phyloP scores from a whole-genome alignment of 345 rosid species.

The Acer negundo region DNA sequence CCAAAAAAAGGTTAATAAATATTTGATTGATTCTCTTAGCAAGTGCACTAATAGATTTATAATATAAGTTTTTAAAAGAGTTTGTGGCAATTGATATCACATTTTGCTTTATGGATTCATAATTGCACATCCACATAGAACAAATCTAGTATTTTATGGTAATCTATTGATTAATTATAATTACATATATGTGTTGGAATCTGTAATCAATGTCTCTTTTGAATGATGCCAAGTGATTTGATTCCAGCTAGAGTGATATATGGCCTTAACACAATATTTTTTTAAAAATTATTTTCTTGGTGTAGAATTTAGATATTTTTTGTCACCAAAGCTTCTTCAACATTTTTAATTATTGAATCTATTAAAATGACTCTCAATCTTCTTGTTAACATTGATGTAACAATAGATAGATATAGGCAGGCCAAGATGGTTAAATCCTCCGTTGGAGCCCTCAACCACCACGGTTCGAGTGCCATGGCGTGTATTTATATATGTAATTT shows the following conservation, averaged over 20 bases:
- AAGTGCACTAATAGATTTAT: conserved; percentile 16
- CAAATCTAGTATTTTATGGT: conserved; percentile 14
- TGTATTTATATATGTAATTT: too few relatives aligned
- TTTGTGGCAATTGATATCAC: conserved; percentile 21
- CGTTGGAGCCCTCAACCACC: too few relatives aligned
- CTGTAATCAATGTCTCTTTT: conserved; percentile 11
- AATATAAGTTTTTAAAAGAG: not conserved
- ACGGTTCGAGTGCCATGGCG: too few relatives aligned
- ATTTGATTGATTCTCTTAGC: conserved; percentile 10
- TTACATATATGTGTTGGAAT: conserved; percentile 5
- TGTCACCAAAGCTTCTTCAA: not conserved
- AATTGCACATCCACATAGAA: conserved; percentile 16
- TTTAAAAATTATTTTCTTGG: not conserved
- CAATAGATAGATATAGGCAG: not conserved
- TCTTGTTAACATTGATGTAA: not conserved
- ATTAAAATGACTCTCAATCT: not conserved
- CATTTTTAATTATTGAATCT: not conserved
- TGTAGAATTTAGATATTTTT: not conserved
- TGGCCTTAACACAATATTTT: not conserved
- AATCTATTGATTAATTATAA: conserved; percentile 12
- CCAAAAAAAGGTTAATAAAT: not conserved
- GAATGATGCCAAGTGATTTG: conserved; percentile 12
- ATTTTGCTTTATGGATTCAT: conserved; percentile 26
- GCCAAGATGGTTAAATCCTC: too few relatives aligned
- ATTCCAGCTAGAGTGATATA: too few relatives aligned